Base-by-base conservation (phyloP, 176 grass and related monocot species). In the Carex pumila region DNA sequence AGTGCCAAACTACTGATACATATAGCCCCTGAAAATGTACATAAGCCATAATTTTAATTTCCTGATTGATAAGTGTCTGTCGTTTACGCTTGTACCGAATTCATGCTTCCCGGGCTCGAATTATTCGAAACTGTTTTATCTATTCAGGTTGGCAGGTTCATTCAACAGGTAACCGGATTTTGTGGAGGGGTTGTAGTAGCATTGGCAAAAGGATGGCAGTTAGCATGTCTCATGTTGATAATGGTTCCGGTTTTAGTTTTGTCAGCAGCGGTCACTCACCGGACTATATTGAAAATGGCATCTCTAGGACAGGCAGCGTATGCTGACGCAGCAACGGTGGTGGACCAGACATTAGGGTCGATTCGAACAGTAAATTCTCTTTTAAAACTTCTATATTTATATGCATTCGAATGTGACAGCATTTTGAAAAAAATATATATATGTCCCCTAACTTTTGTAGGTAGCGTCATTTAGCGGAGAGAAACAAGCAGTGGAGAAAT, bases 381-480 rank as follows among this genome's bases (percentile, higher is more conserved):
- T 36, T 11, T 36, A 36, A 13, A 6, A 13, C 17, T 0, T 36
- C 34, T 36, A 36, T 36, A 36, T 36, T 36, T 36, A 36, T 36
- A 36, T 36, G 34, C 4, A 36, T 36, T 36, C 34, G 0, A 36
- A 36, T 36, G 4, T 36, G 34, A 36, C 34, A 4, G 34, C 34
- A 3, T 36, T 36, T 36, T 4, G 3, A 36, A 36, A 36, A 36
- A 36, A 36, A 36, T 36, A 36, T 36, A 36, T 36, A 36, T 36
- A 36, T 36, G 4, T 36, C 34, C 25, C 29, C 5, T 72, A 17
- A 45, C 58, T 12, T 5, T 30, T 32, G 8, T 56, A 94, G 92
- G 92, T 94, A 10, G 90, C 92, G 79, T 94, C 92, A 30, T 94
- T 89, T 84, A 92, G 88, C 36, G 90, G 92, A 21, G 92, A 94